A percentile compares a stretch with the other conserved stretches of the same genome.
Evolutionary conservation across 2,329 filamentous ascomycete species (phyloP).

Genomic region (Epichloe brachyelytri): DNA sequence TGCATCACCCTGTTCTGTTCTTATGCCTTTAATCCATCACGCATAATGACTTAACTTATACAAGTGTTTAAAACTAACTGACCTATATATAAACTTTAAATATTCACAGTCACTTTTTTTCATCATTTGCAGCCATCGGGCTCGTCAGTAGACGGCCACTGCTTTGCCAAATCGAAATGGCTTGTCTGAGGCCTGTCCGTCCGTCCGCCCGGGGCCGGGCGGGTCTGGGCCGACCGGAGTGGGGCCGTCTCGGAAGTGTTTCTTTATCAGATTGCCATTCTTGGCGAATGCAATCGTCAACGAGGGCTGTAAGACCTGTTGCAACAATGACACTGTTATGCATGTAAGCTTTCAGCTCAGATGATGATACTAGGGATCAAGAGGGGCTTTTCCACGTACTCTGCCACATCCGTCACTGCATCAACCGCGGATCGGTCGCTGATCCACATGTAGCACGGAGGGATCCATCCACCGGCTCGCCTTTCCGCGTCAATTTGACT

Average conservation of each 20-base stretch:
- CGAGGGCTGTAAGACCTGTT: constrained; percentile 76
- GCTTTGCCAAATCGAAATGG: constrained; percentile 24
- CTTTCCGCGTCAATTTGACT: constrained; percentile 60
- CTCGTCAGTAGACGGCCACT: constrained; percentile 23
- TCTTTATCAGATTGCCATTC: constrained; percentile 41
- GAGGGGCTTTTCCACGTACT: constrained; percentile 42
- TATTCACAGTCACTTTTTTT: no score
- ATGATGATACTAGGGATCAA: no score
- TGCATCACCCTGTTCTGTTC: background rate
- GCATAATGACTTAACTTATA: background rate
- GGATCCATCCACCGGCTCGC: constrained; percentile 74
- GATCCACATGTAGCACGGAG: constrained; percentile 84
- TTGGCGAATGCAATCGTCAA: constrained; percentile 82
- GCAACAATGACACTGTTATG: constrained; percentile 65
- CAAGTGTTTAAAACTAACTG: no score
- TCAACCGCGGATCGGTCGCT: constrained; percentile 58
- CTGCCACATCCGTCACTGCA: constrained; percentile 66
- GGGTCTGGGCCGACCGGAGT: background rate
- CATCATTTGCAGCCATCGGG: background rate
- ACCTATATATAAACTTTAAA: no score
- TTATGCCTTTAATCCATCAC: background rate
- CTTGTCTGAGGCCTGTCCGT: constrained; percentile 18
- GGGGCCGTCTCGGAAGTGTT: constrained; percentile 2
- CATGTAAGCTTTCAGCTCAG: constrained; percentile 12
- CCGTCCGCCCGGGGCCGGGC: background rate